Percentiles rank a stretch among this genome's conserved stretches.
Evolutionary conservation across 306 rosid genomes (phyloP).

Genomic region (Alnus rubra): DNA sequence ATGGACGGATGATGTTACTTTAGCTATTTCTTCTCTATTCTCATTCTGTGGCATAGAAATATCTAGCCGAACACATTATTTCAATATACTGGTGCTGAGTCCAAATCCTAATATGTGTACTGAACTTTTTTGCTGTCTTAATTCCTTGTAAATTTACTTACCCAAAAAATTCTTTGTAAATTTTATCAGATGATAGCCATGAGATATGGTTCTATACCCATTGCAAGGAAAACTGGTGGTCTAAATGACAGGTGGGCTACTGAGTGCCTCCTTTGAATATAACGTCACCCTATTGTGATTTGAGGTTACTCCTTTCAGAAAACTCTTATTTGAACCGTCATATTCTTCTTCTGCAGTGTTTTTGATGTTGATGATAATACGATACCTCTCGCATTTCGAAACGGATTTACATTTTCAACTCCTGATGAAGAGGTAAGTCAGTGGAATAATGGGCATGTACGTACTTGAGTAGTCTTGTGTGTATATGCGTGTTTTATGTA

Average conservation of each 20-base stretch:
- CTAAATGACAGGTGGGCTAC: slow-evolving; percentile 80
- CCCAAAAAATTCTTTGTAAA: neutral
- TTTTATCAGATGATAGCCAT: slow-evolving; percentile 86
- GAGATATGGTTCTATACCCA: slow-evolving; percentile 93
- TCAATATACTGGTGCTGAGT: neutral
- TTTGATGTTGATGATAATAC: slow-evolving; percentile 85
- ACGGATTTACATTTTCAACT: slow-evolving; percentile 76
- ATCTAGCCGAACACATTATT: neutral
- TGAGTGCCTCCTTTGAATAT: slow-evolving; percentile 11
- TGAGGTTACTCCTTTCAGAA: slow-evolving; percentile 18
- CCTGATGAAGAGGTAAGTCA: slow-evolving; percentile 75
- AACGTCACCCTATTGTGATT: neutral
- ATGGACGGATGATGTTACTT: neutral
- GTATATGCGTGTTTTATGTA: neutral
- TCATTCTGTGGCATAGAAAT: neutral
- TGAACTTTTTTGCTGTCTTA: neutral
- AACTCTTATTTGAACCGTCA: slow-evolving; percentile 3
- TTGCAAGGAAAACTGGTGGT: slow-evolving; percentile 93
- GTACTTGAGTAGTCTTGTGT: neutral
- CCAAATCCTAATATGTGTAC: neutral
- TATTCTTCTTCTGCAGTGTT: slow-evolving; percentile 56
- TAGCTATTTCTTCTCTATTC: slow-evolving; percentile 1
- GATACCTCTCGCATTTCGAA: slow-evolving; percentile 67
- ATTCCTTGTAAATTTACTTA: neutral
- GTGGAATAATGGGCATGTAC: neutral